These are phyloP conservation scores for Globisporangium ultimum DNA, from an alignment of 352 stramenopile species.

Conservation along the genomic window DNA sequence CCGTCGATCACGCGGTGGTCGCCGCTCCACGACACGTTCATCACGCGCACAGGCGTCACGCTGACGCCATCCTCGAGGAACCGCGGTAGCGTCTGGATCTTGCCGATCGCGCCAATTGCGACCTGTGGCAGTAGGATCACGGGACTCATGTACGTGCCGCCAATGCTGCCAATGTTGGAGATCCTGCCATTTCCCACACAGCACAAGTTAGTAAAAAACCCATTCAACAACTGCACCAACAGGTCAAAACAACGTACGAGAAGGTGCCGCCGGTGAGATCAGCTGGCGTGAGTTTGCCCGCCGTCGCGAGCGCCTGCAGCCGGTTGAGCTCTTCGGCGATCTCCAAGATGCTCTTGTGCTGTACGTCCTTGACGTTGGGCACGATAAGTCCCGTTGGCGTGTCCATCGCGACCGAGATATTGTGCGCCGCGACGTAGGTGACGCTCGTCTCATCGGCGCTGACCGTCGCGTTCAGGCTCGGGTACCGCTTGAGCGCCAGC, in stretches of 20 bases:
- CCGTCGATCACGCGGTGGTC: constrained; percentile 98
- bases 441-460: constrained; percentile 83
- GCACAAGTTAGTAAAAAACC: constrained; percentile 1
- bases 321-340: constrained; percentile 84
- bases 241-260: constrained; percentile 38
- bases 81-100: constrained; percentile 94
- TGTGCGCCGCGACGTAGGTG: constrained; percentile 90
- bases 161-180: constrained; percentile 95
- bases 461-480: constrained; percentile 92
- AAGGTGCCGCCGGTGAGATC: constrained; percentile 94
- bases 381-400: constrained; percentile 95
- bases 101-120: constrained; percentile 96
- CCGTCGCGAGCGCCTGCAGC: constrained; percentile 83
- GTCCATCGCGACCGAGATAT: constrained; percentile 99
- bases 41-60: constrained; percentile 88
- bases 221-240: background rate
- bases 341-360: constrained; percentile 80
- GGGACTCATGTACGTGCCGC: constrained; percentile 96
- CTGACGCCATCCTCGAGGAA: constrained; percentile 80
- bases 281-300: constrained; percentile 68
- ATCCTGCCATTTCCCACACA: constrained; percentile 33
- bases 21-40: constrained; percentile 97
- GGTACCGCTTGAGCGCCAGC: constrained; percentile 93
- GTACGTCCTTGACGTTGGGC: constrained; percentile 93
- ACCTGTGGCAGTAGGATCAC: constrained; percentile 96